Conservation (phyloP, 148 eudicot species). For the Vaccinium darrowii region DNA sequence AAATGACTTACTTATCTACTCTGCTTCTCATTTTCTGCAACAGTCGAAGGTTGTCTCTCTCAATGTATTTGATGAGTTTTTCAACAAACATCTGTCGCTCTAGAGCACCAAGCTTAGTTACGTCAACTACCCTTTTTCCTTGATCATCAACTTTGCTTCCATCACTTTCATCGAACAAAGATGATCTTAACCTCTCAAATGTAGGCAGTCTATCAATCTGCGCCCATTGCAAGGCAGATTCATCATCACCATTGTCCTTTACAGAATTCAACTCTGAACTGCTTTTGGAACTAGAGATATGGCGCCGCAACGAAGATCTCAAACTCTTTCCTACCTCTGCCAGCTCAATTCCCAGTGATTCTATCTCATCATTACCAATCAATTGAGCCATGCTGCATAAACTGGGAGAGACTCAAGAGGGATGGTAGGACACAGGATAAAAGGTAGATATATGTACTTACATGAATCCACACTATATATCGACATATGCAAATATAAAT, state of each 20-base stretch:
- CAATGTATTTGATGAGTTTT: constrained; percentile 75
- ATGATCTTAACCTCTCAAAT: constrained; percentile 58
- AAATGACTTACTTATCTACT: constrained; percentile 58
- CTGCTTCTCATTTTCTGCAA: constrained; percentile 70
- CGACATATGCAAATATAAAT: background rate
- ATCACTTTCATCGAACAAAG: constrained; percentile 48
- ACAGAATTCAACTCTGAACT: constrained; percentile 32
- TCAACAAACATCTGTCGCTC: constrained; percentile 71
- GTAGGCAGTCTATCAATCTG: constrained; percentile 73
- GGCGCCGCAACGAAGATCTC: constrained; percentile 36
- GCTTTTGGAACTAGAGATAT: constrained; percentile 37
- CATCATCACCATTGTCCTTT: constrained; percentile 41
- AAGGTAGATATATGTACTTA: background rate
- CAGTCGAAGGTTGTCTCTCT: constrained; percentile 73
- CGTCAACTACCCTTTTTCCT: constrained; percentile 59
- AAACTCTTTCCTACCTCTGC: constrained; percentile 49
- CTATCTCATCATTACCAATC: constrained; percentile 35
- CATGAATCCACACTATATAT: background rate
- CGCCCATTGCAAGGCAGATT: constrained; percentile 50
- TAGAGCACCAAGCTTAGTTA: constrained; percentile 60
- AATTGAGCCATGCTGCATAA: constrained; percentile 39
- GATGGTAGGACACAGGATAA: background rate
- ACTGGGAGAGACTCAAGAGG: constrained; percentile 4
- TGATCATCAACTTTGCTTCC: constrained; percentile 30
- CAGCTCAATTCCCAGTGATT: constrained; percentile 39